Evolutionary conservation across 768 basidiomycete genomes (phyloP).

Genomic region (Fibroporia radiculosa): DNA sequence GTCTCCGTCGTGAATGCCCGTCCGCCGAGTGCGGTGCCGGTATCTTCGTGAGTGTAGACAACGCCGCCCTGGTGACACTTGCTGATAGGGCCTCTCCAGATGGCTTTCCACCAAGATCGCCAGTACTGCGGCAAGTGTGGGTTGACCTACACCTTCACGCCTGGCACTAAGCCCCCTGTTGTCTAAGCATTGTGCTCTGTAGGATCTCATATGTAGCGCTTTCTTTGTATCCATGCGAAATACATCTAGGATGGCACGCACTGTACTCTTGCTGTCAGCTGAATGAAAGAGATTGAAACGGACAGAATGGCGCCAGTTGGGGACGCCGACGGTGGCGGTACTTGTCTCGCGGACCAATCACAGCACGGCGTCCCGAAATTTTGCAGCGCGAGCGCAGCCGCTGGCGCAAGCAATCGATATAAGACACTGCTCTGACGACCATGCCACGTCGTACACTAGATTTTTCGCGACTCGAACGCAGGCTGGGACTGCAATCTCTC

Average conservation of each 20-base stretch:
- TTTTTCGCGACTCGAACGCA: too few species aligned
- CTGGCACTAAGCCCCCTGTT: conserved; percentile 71
- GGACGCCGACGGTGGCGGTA: too few species aligned
- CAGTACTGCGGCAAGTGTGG: conserved; percentile 98
- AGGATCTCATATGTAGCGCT: not conserved
- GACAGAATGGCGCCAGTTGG: too few species aligned
- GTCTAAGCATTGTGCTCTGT: conserved; percentile 32
- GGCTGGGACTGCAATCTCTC: too few species aligned
- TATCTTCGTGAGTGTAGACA: conserved; percentile 54
- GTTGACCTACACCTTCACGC: conserved; percentile 77
- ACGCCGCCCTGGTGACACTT: not conserved
- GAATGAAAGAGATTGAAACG: too few species aligned
- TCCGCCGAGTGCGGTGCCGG: conserved; percentile 78
- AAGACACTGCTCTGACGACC: too few species aligned
- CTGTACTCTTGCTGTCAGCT: too few species aligned
- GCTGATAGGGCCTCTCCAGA: conserved; percentile 41
- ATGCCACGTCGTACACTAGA: too few species aligned
- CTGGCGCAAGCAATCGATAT: too few species aligned
- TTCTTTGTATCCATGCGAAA: not conserved
- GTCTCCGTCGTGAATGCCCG: conserved; percentile 93
- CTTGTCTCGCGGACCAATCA: too few species aligned
- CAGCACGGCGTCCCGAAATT: too few species aligned
- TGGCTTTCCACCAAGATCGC: conserved; percentile 98
- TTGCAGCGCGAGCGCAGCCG: too few species aligned
- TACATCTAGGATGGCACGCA: not conserved